Conservation (phyloP, 1,284 basidiomycete species). For the Ceratobasidium theobromae region DNA sequence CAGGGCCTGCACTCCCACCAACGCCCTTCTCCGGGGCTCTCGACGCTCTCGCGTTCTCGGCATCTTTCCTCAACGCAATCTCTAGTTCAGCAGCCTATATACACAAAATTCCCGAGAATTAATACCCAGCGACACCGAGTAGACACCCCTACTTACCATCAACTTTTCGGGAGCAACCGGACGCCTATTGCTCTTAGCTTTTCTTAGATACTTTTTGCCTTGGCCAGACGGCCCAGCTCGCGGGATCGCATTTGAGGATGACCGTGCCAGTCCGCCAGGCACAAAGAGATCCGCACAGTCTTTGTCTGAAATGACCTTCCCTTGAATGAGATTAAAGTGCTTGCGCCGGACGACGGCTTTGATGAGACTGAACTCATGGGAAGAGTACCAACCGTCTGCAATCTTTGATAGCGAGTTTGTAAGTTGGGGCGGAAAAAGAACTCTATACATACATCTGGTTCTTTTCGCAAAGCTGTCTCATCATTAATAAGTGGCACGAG, state of each 20-base stretch:
- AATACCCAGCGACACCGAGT: background rate
- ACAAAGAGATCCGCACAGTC: conserved; percentile 67
- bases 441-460: conserved; percentile 62
- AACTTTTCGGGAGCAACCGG: conserved; percentile 12
- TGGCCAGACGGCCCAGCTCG: background rate
- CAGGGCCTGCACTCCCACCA: background rate
- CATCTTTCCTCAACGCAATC: conserved; percentile 24
- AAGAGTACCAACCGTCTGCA: conserved; percentile 83
- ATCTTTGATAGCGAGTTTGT: conserved; percentile 50
- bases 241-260: background rate
- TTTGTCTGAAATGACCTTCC: conserved; percentile 65
- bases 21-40: background rate
- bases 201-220: conserved; percentile 18
- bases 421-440: background rate
- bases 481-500: conserved; percentile 77
- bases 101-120: background rate
- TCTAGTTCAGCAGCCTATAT: conserved; percentile 19
- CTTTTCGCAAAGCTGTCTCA: conserved; percentile 62
- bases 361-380: conserved; percentile 74
- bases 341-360: conserved; percentile 83
- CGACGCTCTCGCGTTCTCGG: background rate
- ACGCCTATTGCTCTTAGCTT: conserved; percentile 16
- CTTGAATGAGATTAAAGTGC: conserved; percentile 80
- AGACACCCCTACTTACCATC: background rate
- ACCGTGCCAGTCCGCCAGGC: conserved; percentile 30